Conservation (phyloP, 2,329 filamentous ascomycete genomes). For the Diplodia seriata region DNA sequence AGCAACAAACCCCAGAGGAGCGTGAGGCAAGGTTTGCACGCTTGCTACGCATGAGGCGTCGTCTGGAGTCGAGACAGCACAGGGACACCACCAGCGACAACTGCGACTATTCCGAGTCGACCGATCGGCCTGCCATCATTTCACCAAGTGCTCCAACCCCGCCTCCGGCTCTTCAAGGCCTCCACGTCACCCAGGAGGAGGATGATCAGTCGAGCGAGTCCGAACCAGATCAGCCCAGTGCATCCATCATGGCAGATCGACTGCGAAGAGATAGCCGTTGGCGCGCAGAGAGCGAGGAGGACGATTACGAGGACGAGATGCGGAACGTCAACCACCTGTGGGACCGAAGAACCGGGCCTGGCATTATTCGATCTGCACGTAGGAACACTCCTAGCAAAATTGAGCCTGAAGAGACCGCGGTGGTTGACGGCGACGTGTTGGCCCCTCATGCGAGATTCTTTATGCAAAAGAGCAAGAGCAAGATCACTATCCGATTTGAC, state of each 20-base stretch:
- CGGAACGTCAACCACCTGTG: slow-evolving; percentile 43
- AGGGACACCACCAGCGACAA: slow-evolving; percentile 22
- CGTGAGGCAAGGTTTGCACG: slow-evolving; percentile 30
- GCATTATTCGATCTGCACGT: slow-evolving; percentile 38
- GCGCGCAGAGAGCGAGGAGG: slow-evolving; percentile 47
- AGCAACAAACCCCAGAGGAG: slow-evolving; percentile 20
- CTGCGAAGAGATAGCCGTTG: slow-evolving; percentile 48
- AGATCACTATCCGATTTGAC: slow-evolving; percentile 85
- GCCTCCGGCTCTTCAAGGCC: slow-evolving; percentile 37
- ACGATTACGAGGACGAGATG: slow-evolving; percentile 46
- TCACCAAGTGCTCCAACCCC: slow-evolving; percentile 28
- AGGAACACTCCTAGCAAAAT: slow-evolving; percentile 46
- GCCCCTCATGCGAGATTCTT: slow-evolving; percentile 81
- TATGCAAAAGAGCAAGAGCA: slow-evolving; percentile 81
- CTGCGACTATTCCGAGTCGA: slow-evolving; percentile 25
- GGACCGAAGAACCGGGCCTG: slow-evolving; percentile 43
- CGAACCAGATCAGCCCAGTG: slow-evolving; percentile 48
- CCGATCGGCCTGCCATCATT: slow-evolving; percentile 16
- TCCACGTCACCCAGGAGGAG: slow-evolving; percentile 48
- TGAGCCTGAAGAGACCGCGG: slow-evolving; percentile 39
- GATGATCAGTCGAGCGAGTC: slow-evolving; percentile 38
- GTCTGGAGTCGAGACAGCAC: slow-evolving; percentile 24
- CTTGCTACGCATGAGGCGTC: slow-evolving; percentile 29
- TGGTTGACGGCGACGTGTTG: slow-evolving; percentile 56
- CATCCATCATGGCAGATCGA: slow-evolving; percentile 50